These are phyloP conservation scores for Naumovozyma castellii DNA, from an alignment of 805 yeast genomes.

Conservation along the genomic window DNA sequence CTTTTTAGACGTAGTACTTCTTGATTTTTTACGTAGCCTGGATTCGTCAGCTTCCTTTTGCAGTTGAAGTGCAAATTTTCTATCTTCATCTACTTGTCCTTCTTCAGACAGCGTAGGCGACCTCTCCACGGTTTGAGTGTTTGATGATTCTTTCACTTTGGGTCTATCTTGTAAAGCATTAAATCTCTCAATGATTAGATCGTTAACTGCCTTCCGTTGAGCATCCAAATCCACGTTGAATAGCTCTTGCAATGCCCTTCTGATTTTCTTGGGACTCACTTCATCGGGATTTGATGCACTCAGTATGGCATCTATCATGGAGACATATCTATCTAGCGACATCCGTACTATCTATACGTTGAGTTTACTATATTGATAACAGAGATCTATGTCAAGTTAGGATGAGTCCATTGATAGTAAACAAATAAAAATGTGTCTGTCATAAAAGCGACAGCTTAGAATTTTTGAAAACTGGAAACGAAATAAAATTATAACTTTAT, in stretches of 20 bases:
- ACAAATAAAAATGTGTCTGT: too few species aligned
- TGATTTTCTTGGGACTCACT: slow-evolving; percentile 60
- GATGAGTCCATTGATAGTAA: too few species aligned
- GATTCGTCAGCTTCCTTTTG: slow-evolving; percentile 22
- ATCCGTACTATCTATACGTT: too few species aligned
- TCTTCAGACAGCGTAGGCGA: not conserved
- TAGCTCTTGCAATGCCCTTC: slow-evolving; percentile 64
- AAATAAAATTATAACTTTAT: too few species aligned
- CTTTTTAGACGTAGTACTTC: slow-evolving; percentile 3
- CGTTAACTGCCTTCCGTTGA: slow-evolving; percentile 46
- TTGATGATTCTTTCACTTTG: slow-evolving; percentile 9
- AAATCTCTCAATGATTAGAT: slow-evolving; percentile 50
- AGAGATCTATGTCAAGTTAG: too few species aligned
- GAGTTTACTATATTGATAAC: too few species aligned
- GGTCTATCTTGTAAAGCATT: slow-evolving; percentile 35
- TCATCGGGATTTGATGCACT: slow-evolving; percentile 60
- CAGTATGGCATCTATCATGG: slow-evolving; percentile 67
- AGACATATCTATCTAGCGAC: slow-evolving; percentile 34
- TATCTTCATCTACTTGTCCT: slow-evolving; percentile 32
- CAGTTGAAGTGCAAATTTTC: slow-evolving; percentile 41
- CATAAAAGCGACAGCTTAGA: too few species aligned
- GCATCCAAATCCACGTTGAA: slow-evolving; percentile 48
- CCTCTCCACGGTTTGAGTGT: not conserved
- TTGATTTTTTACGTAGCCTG: slow-evolving; percentile 3
- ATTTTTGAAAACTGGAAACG: too few species aligned